A percentile compares a stretch with the other conserved stretches of the same genome.
Conservation (phyloP, 148 eudicot species). For the Silene latifolia region DNA sequence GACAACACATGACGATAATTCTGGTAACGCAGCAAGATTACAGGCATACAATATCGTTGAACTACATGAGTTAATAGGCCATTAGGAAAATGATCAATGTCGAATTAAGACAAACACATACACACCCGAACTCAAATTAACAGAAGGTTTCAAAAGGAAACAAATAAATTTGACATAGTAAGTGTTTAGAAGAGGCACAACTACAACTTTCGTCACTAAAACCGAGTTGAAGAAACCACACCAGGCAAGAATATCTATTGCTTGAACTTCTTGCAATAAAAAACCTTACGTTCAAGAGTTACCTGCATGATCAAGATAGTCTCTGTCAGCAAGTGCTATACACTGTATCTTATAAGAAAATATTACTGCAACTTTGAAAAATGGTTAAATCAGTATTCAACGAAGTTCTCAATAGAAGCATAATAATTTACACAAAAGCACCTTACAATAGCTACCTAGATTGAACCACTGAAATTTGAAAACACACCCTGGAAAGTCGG, state of each 20-base stretch:
- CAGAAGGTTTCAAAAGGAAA: neutral
- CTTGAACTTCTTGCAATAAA: conserved; percentile 1
- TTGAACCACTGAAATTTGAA: no score
- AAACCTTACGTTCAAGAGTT: conserved; percentile 6
- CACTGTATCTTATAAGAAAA: neutral
- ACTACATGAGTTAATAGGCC: conserved; percentile 4
- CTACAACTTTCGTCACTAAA: conserved; percentile 9
- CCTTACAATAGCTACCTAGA: no score
- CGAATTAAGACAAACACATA: conserved; percentile 8
- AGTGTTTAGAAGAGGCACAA: neutral
- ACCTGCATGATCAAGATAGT: conserved; percentile 11
- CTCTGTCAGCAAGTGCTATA: neutral
- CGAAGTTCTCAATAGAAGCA: no score
- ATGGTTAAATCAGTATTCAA: no score
- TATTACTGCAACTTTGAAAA: no score
- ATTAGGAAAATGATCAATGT: conserved; percentile 5
- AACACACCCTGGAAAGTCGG: no score
- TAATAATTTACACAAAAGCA: no score
- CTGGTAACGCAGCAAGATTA: neutral
- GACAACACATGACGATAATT: no score
- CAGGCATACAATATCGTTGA: neutral
- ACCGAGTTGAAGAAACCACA: conserved; percentile 7
- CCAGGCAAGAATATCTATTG: conserved; percentile 1
- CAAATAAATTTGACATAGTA: neutral
- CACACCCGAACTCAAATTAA: conserved; percentile 13